Evolutionary conservation across 106 monocot species (phyloP).

Genomic region (Acanthochlamys bracteata): DNA sequence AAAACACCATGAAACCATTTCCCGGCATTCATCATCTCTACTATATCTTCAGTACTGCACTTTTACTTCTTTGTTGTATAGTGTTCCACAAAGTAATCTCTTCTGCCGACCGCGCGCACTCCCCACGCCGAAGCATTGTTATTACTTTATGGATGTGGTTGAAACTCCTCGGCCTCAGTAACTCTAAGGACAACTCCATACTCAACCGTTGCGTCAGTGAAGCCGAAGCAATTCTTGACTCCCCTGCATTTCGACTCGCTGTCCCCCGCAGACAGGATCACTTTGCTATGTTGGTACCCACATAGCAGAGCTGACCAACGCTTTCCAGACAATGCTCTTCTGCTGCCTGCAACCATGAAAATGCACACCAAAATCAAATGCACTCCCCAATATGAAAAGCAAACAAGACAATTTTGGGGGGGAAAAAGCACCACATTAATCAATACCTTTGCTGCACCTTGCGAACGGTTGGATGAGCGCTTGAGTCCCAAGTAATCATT

Average conservation of each 20-base stretch:
- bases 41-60: too few relatives aligned
- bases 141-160: conserved; percentile 54
- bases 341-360: conserved; percentile 39
- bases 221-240: conserved; percentile 33
- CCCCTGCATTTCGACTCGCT: background rate
- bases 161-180: conserved; percentile 17
- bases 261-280: background rate
- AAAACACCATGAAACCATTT: too few relatives aligned
- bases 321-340: conserved; percentile 69
- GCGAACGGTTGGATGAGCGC: conserved; percentile 62
- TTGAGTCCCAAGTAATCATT: conserved; percentile 87
- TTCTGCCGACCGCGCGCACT: background rate
- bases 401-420: background rate
- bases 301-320: conserved; percentile 85
- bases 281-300: conserved; percentile 30
- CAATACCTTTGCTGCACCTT: conserved; percentile 43
- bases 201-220: conserved; percentile 17
- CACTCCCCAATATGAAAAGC: background rate
- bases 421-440: too few relatives aligned
- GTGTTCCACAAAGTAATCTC: conserved; percentile 25
- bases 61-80: background rate
- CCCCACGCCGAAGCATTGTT: conserved; percentile 14
- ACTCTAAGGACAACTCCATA: background rate
- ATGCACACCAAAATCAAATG: background rate
- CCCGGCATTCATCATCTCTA: too few relatives aligned